Base-by-base conservation (phyloP, 176 grass and related monocot genomes). In the Neostapfia colusana region DNA sequence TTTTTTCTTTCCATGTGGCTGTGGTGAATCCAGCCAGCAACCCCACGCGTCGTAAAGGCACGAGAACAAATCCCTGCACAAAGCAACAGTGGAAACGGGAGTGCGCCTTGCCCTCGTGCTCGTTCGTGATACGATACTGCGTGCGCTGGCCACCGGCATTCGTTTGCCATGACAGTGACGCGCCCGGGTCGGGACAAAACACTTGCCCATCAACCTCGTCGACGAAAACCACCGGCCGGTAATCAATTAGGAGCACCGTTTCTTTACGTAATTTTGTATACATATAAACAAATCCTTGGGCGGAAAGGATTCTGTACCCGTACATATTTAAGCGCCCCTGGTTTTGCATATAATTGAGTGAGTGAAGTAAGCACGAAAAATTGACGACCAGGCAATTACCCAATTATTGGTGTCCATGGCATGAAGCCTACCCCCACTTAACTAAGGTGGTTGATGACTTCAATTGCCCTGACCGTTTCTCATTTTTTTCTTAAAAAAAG, bases 391-490 rank as follows among this genome's bases (percentile, higher is more conserved):
- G 67, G 36, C 43, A 76, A n/a, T n/a, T 20, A 2, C 11, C 10
- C n/a, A 70, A 65, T 70, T 31, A 88, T 80, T 88, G 70, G 75
- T 70, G 24, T 16, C 62, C 56, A 41, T 64, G 65, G 65, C 46
- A 24, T 70, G 64, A 23, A 63, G 75, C 64, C 86, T 70, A 58
- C 38, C 59, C 63, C 70, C 20, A 80, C 70, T 64, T 70, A 45
- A 37, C 53, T 34, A 6, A 68, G 35, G 68, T 74, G 16, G 69
- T 74, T 40, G 70, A 57, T 80, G 76, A 69, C 70, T 57, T 74
- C 3, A 66, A 84, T 26, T 55, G 37, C 75, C 20, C 2, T 18
- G 20, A 75, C 54, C 8, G 20, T 4, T 7, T 9, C 7, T 68
- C 24, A 11, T 6, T n/a, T 24, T 43, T 7, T 53, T 21, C 8